These are phyloP conservation scores for Pichia sp. DNA, from an alignment of 1,139 yeast genomes.

Conservation along the genomic window DNA sequence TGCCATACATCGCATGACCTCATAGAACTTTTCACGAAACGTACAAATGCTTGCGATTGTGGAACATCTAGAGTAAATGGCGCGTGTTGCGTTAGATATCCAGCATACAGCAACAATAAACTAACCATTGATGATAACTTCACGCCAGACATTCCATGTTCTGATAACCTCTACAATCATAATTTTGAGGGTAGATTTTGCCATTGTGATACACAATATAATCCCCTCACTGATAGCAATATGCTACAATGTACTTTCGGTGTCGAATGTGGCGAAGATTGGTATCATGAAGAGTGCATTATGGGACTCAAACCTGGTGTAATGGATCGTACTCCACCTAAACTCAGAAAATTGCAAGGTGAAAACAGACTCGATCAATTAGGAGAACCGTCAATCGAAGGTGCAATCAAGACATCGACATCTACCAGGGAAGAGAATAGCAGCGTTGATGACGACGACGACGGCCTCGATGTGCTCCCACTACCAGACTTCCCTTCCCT, in stretches of 20 bases:
- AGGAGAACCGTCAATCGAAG: conserved; percentile 46
- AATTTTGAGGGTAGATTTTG: conserved; percentile 76
- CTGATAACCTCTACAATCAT: conserved; percentile 64
- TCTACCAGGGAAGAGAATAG: conserved; percentile 14
- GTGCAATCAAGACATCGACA: conserved; percentile 21
- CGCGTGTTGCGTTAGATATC: conserved; percentile 54
- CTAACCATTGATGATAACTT: no score
- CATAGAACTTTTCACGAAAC: conserved; percentile 77
- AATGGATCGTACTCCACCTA: conserved; percentile 21
- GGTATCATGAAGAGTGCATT: conserved; percentile 93
- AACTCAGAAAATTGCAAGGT: no score
- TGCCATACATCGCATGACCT: conserved; percentile 86
- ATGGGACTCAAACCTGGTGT: conserved; percentile 50
- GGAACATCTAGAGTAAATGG: conserved; percentile 77
- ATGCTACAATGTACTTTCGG: conserved; percentile 93
- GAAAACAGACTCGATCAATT: conserved; percentile 38
- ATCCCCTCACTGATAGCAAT: conserved; percentile 63
- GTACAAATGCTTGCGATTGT: conserved; percentile 85
- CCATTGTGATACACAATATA: conserved; percentile 55
- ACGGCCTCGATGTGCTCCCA: conserved; percentile 26
- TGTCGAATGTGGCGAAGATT: conserved; percentile 79
- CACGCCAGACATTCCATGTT: conserved; percentile 42
- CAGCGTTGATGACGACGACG: conserved; percentile 10
- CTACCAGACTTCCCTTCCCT: conserved; percentile 56
- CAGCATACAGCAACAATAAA: conserved; percentile 1